These are phyloP conservation scores for Pyropia yezoensis DNA, from an alignment of 23 red algal species.

Conservation along the genomic window DNA sequence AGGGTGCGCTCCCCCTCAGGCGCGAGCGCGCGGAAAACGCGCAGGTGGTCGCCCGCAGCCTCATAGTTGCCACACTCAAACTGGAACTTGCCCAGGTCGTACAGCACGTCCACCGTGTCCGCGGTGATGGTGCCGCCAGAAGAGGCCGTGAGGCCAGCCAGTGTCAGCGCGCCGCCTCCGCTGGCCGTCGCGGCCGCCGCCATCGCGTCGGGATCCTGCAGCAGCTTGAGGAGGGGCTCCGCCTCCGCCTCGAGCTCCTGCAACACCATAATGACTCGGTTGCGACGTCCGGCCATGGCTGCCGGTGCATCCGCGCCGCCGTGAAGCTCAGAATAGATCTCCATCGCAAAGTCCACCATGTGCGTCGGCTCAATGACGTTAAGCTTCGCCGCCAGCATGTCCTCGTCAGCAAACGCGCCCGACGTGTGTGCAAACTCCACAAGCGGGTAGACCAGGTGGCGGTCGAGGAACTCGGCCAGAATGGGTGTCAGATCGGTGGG, in stretches of 20 bases:
- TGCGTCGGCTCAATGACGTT: conserved; percentile 76
- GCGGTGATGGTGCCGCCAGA: conserved; percentile 36
- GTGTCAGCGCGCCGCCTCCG: conserved; percentile 16
- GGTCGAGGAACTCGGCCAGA: conserved; percentile 71
- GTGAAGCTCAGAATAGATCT: conserved; percentile 60
- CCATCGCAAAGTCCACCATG: conserved; percentile 96
- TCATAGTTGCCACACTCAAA: conserved; percentile 96
- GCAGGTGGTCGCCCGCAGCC: conserved; percentile 59
- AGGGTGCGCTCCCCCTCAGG: conserved; percentile 55
- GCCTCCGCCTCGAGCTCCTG: conserved; percentile 60
- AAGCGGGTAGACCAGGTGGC: conserved; percentile 78
- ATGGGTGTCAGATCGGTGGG: conserved; percentile 61
- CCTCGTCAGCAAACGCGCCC: conserved; percentile 29
- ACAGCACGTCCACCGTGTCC: conserved; percentile 71
- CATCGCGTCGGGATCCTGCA: conserved; percentile 45
- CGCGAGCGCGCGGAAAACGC: conserved; percentile 55
- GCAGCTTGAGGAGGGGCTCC: conserved; percentile 40
- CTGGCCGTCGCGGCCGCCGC: conserved; percentile 30
- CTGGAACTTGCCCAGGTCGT: conserved; percentile 88
- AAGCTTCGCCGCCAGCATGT: conserved; percentile 62
- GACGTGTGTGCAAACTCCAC: conserved; percentile 61
- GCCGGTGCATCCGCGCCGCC: conserved; percentile 33
- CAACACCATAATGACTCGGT: conserved; percentile 70
- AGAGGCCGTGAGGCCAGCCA: conserved; percentile 25
- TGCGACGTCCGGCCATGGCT: conserved; percentile 51